Conservation (phyloP, 257 asterid species). For the Petunia axillaris region DNA sequence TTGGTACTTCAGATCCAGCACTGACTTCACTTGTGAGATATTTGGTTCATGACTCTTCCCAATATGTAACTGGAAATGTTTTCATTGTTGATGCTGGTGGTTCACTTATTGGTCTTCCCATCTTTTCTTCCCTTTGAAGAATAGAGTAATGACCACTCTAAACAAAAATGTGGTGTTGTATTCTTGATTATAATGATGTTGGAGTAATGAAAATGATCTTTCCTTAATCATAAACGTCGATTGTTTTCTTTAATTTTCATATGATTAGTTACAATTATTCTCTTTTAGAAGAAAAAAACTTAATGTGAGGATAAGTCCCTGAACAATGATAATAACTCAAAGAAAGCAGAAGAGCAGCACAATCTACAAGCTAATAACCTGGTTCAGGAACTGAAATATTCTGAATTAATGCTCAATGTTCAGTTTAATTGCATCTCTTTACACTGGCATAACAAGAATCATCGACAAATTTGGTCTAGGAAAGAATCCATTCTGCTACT, state of each 20-base stretch:
- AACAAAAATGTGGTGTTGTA: too few relatives aligned
- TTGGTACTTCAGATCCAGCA: conserved; percentile 68
- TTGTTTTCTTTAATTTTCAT: too few relatives aligned
- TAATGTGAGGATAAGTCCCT: neutral
- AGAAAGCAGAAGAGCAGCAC: neutral
- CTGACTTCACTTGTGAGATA: conserved; percentile 62
- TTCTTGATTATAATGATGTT: too few relatives aligned
- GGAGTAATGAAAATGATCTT: too few relatives aligned
- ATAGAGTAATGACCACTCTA: too few relatives aligned
- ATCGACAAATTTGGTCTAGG: neutral
- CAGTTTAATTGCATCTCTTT: conserved; percentile 4
- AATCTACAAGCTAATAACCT: neutral
- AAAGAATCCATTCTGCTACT: neutral
- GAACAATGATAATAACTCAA: neutral
- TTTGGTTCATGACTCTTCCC: conserved; percentile 64
- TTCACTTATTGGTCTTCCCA: conserved; percentile 59
- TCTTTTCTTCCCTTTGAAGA: conserved; percentile 65
- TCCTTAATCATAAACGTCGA: too few relatives aligned
- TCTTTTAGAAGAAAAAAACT: neutral
- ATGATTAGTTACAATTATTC: neutral
- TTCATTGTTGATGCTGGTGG: conserved; percentile 65
- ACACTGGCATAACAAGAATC: conserved; percentile 22
- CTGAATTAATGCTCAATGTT: neutral
- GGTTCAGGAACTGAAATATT: neutral
- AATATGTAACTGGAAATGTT: conserved; percentile 59